These are phyloP conservation scores for Sutorius eximius DNA, from an alignment of 1,284 basidiomycete genomes.

Conservation along the genomic window DNA sequence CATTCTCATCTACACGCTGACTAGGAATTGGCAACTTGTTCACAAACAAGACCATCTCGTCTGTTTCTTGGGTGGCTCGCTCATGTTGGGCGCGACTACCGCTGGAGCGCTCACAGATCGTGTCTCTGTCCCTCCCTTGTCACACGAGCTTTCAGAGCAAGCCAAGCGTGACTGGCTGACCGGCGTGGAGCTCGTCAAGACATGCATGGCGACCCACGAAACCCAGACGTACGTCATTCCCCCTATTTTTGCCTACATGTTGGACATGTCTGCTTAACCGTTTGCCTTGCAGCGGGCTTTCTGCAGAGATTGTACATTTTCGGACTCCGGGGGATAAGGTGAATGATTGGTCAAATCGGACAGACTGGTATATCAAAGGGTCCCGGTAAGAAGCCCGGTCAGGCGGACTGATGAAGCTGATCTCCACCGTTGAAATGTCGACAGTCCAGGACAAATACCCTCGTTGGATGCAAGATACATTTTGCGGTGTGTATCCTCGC, in stretches of 20 bases:
- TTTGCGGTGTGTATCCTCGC: conserved; percentile 53
- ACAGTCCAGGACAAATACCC: conserved; percentile 49
- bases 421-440: neutral
- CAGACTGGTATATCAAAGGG: conserved; percentile 90
- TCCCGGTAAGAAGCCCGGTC: conserved; percentile 44
- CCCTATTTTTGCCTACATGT: neutral
- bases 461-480: conserved; percentile 89
- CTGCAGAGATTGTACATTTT: conserved; percentile 85
- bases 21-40: conserved; percentile 66
- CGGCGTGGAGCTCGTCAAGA: conserved; percentile 80
- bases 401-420: conserved; percentile 6
- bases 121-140: conserved; percentile 62
- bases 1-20: conserved; percentile 7
- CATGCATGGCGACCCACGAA: conserved; percentile 86
- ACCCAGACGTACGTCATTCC: conserved; percentile 70
- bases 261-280: neutral
- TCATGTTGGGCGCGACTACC: conserved; percentile 87
- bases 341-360: conserved; percentile 32
- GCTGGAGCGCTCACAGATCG: conserved; percentile 49
- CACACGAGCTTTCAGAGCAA: conserved; percentile 51
- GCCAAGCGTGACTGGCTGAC: conserved; percentile 79
- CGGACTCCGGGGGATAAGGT: conserved; percentile 55
- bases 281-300: conserved; percentile 58
- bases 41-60: conserved; percentile 96
- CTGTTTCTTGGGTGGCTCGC: conserved; percentile 90